Evolutionary conservation across 2,329 filamentous ascomycete species (phyloP), one percentile per base, ranked within the genome.

Genomic region (Graphium sp.): DNA sequence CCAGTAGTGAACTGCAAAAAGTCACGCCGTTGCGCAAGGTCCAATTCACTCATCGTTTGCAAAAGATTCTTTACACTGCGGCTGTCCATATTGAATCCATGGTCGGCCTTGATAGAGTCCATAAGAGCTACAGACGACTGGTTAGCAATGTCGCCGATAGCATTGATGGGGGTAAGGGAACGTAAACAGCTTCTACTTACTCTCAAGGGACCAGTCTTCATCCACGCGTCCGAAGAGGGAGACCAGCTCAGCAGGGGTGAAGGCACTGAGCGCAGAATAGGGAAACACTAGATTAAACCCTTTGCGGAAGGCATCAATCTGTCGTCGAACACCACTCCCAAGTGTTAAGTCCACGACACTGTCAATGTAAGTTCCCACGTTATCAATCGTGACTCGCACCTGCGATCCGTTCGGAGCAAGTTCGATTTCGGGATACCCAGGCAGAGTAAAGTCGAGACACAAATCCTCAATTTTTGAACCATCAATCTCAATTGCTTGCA

Each of bases 11-110:
- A 98, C 46, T 98, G 89, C 40, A 98, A 59, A 55, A 98, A 98
- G 44, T 94, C 84, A 24, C 89, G 77, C 34, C 85, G 79, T 47
- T 91, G 71, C 24, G 72, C 53, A 2, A 65, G 53, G 6, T 66
- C 67, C 30, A 94, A 65, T 46, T 91, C 79, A 48, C 84, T 94
- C 89, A 98, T 95, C 7, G 77, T 77, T 43, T 94, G 84, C 12
- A 98, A 63, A 38, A 98, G 51, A 43, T 98, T 95, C 43, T 77
- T 83, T 26, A 98, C 84, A 44, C 80, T 94, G 56, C 77, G 81
- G 61, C 87, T 95, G 48, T 98, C 89, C 70, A 98, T 89, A 42
- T 95, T 98, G 60, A 82, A 98, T 7, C 89, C 89, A 47, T 98
- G 89, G 42, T 98, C 89, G 17, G 89, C 89, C 57, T 98, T 98